phyloP scores from a whole-genome alignment of 768 basidiomycete species.

The Inosperma sp. region DNA sequence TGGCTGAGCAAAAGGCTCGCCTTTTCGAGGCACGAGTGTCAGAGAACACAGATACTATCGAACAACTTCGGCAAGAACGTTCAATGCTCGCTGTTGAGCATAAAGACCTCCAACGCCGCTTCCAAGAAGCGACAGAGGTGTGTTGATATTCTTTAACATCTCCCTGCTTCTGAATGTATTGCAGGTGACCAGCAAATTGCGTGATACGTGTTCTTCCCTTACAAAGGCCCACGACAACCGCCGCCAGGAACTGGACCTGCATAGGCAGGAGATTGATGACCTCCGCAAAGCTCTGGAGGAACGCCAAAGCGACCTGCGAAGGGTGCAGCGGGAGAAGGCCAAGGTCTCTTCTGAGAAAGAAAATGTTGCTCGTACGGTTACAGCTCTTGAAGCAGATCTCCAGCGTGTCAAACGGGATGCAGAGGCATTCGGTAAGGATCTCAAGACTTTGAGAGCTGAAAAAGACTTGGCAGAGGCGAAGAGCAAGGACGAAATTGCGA shows the following conservation, averaged over 20 bases:
- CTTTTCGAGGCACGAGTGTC: conserved; percentile 60
- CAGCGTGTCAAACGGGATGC: conserved; percentile 71
- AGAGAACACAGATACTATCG: conserved; percentile 67
- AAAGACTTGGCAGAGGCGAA: conserved; percentile 58
- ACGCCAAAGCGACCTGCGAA: conserved; percentile 58
- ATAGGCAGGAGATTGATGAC: conserved; percentile 69
- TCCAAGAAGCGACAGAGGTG: conserved; percentile 65
- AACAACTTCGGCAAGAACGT: conserved; percentile 74
- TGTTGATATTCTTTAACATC: conserved; percentile 14
- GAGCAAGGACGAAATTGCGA: conserved; percentile 51
- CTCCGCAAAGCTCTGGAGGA: conserved; percentile 62
- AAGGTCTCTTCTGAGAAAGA: conserved; percentile 58
- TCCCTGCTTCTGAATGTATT: conserved; percentile 13
- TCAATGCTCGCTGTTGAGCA: conserved; percentile 64
- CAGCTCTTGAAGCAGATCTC: conserved; percentile 66
- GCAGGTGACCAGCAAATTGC: conserved; percentile 49
- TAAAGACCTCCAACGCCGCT: conserved; percentile 66
- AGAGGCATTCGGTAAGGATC: conserved; percentile 70
- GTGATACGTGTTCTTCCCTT: conserved; percentile 54
- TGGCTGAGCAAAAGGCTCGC: conserved; percentile 69
- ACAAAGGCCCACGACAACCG: conserved; percentile 67
- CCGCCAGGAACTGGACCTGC: conserved; percentile 69
- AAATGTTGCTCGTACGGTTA: conserved; percentile 63
- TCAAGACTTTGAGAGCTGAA: conserved; percentile 61
- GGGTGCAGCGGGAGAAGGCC: conserved; percentile 58